phyloP scores from a whole-genome alignment of 306 rosid species.

The Carpinus viminea region DNA sequence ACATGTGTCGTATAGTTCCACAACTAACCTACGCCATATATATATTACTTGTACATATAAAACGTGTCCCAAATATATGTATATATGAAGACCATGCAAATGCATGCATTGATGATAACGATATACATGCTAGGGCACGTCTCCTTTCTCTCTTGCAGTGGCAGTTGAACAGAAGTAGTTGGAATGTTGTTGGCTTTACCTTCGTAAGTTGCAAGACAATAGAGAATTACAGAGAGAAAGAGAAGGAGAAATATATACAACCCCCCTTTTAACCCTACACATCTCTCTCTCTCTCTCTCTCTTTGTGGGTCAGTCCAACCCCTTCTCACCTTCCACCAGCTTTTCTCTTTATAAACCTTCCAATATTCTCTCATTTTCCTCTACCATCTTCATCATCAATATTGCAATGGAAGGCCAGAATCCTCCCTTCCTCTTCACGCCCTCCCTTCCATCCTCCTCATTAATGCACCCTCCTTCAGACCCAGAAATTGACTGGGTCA shows the following conservation, averaged over 20 bases:
- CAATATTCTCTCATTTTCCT: neutral
- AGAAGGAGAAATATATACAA: too few species aligned
- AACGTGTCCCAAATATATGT: neutral
- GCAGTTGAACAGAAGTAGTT: conserved; percentile 57
- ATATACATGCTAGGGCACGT: conserved; percentile 30
- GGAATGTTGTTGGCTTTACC: conserved; percentile 38
- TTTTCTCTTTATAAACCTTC: conserved; percentile 6
- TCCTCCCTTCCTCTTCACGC: conserved; percentile 41
- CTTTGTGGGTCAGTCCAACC: conserved; percentile 48
- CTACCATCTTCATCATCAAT: neutral
- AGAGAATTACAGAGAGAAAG: neutral
- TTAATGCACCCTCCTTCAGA: conserved; percentile 33
- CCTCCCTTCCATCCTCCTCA: conserved; percentile 8
- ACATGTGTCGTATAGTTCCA: conserved; percentile 3
- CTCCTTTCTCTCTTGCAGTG: conserved; percentile 22
- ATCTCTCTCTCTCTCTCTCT: conserved; percentile 20
- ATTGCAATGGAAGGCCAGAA: conserved; percentile 42
- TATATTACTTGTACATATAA: neutral
- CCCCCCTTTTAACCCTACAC: neutral
- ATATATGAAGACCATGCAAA: neutral
- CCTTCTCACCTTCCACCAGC: conserved; percentile 64
- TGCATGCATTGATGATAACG: conserved; percentile 51
- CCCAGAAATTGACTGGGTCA: conserved; percentile 64
- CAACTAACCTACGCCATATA: neutral
- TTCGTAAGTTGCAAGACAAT: neutral